Evolutionary conservation across 805 yeast genomes (phyloP), one percentile per base, ranked within the genome.

Genomic region (Yarrowia yakushimensis): DNA sequence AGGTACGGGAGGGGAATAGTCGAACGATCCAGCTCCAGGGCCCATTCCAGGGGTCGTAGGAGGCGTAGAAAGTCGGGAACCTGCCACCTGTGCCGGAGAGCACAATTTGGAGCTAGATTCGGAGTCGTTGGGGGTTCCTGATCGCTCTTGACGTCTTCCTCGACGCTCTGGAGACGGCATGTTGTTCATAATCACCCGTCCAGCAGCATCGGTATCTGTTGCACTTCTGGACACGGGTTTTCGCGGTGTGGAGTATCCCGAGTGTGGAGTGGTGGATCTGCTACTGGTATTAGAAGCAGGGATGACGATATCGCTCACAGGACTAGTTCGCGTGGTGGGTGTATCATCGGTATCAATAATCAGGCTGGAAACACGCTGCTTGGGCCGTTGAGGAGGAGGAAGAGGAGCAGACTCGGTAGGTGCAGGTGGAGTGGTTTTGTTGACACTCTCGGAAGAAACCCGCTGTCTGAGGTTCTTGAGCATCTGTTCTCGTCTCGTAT

Each of bases 1-100:
- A 7, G 59, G 59, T 2, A 52, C 59, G 8, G 55, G 55, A 48
- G 55, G 55, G 15, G 55, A 48, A 22, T 48, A 45, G 17, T 45
- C 52, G 8, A 36, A 45, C 1, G 52, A 36, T 18, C 52, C 55
- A 0, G 28, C 9, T 3, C 55, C 55, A 10, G 55, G 39, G 6
- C 28, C 39, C 55, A 31, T 48, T 20, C 55, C 55, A 10, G 55
- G 39, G 9, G 39, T 22, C 6, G 20, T 4, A 0, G 30, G 28
- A 22, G 52, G 52, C 0, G 52, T 45, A 3, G 25, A 18, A 22
- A 33, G 28, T 22, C 12, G 22, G 2, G 27, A n/a, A 4, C n/a
- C 28, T 41, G 13, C 30, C 8, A 22, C 55, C 4, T 20, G 22
- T 3, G 55, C 55, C 4, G 55, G 55, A 15, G 55, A 48, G 22